phyloP scores from a whole-genome alignment of 352 stramenopile genomes.

The Globisporangium nunn region DNA sequence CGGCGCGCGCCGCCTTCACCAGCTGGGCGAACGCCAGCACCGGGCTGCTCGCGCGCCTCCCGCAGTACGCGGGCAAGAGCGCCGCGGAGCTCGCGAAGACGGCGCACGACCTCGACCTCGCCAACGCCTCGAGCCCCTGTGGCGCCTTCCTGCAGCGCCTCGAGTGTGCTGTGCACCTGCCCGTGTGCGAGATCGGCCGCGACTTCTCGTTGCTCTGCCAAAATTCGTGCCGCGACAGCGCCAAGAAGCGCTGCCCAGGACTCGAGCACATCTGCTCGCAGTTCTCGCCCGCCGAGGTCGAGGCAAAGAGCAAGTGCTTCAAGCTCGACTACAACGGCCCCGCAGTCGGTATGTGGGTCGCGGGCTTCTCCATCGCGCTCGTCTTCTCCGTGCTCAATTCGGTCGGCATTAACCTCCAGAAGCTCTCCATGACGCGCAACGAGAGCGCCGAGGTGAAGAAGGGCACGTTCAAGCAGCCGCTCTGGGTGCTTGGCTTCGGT shows the following conservation, averaged over 20 bases:
- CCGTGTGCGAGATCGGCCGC: slow-evolving; percentile 74
- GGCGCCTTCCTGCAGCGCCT: slow-evolving; percentile 47
- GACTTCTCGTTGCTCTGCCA: slow-evolving; percentile 58
- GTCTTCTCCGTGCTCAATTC: slow-evolving; percentile 87
- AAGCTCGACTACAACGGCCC: slow-evolving; percentile 66
- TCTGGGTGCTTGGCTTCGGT: slow-evolving; percentile 85
- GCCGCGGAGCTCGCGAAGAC: slow-evolving; percentile 27
- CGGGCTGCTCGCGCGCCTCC: slow-evolving; percentile 26
- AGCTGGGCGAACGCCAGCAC: slow-evolving; percentile 44
- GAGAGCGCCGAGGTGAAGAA: slow-evolving; percentile 58
- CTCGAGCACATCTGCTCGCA: slow-evolving; percentile 50
- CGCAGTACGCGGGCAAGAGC: slow-evolving; percentile 40
- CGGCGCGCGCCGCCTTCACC: slow-evolving; percentile 32
- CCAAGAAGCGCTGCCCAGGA: slow-evolving; percentile 55
- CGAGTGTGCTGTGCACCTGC: slow-evolving; percentile 69
- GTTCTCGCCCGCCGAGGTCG: slow-evolving; percentile 34
- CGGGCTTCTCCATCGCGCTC: slow-evolving; percentile 82
- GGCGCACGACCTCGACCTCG: slow-evolving; percentile 44
- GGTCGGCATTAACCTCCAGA: slow-evolving; percentile 89
- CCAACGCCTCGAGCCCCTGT: slow-evolving; percentile 57
- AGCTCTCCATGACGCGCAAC: slow-evolving; percentile 82
- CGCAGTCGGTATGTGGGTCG: slow-evolving; percentile 77
- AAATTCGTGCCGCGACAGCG: slow-evolving; percentile 50
- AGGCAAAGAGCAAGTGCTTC: slow-evolving; percentile 74
- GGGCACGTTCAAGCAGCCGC: slow-evolving; percentile 73